Evolutionary conservation across 805 yeast genomes (phyloP), one percentile per base, ranked within the genome.

Genomic region (Kuraishia borneana): DNA sequence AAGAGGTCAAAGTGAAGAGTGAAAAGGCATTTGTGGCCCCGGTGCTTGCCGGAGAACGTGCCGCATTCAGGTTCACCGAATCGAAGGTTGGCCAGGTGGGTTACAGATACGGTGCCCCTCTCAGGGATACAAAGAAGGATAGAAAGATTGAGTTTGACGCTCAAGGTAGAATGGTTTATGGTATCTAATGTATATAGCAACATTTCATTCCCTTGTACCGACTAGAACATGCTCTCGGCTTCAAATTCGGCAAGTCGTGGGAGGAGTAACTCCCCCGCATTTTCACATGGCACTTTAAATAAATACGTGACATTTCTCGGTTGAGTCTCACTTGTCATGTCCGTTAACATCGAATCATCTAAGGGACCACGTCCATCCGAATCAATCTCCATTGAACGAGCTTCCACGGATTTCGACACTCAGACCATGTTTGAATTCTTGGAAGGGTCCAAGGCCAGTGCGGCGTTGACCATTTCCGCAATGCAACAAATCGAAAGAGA

Each of bases 11-110:
- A 37, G 46, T 23, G 17, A 35, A 39, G 33, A 40, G 46, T 25
- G 51, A 53, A 31, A 52, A 56, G 33, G 60, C 65, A 5, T 65
- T 73, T 38, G 46, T 69, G 35, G 92, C 87, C 13, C 66, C 71
- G 35, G 65, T 73, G 44, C 59, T 67, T 42, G 62, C 73, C 43
- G 88, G 85, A 31, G 96, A 87, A 48, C 73, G 77, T 50, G 58
- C 70, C 34, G 68, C 68, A 34, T 83, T 81, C 67, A 75, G 74
- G 51, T 88, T 89, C 58, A 76, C 81, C 16, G 70, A 76, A 41
- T 80, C 85, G 30, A 75, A 70, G 50, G 84, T 81, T 32, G 96
- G 96, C 25, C 61, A 73, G 36, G 92, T 87, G 35, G 98, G 97
- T 33, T 74, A 62, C 70, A 76, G 97, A 52, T 89, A 89, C 53